phyloP scores from a whole-genome alignment of 371 early-diverging fungal genomes.

The Apophysomyces variabilis region DNA sequence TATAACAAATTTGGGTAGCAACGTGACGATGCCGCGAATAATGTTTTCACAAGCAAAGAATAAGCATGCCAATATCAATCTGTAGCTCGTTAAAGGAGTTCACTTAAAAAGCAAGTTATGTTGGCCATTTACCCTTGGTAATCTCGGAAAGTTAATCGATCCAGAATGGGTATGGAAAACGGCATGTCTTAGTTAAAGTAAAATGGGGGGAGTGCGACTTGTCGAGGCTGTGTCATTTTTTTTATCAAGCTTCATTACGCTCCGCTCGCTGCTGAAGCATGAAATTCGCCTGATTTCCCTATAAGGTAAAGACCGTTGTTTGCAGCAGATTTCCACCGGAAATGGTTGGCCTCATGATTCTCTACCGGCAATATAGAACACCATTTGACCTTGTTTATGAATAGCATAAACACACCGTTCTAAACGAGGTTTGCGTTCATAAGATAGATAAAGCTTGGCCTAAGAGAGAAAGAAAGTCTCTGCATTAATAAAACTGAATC shows the following conservation, averaged over 20 bases:
- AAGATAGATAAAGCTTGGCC: too few relatives aligned
- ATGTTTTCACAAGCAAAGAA: slow-evolving; percentile 72
- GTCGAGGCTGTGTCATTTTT: neutral
- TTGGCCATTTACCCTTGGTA: slow-evolving; percentile 39
- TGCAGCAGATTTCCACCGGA: too few relatives aligned
- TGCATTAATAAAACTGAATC: too few relatives aligned
- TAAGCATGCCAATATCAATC: slow-evolving; percentile 64
- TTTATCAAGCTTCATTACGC: neutral
- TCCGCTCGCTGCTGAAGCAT: neutral
- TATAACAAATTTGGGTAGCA: slow-evolving; percentile 63
- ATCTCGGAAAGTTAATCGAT: slow-evolving; percentile 56
- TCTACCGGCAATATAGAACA: too few relatives aligned
- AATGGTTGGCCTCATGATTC: too few relatives aligned
- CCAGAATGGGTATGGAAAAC: slow-evolving; percentile 53
- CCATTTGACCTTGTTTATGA: too few relatives aligned
- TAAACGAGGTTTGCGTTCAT: too few relatives aligned
- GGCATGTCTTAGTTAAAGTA: slow-evolving; percentile 11
- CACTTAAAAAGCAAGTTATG: neutral
- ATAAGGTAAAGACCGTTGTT: too few relatives aligned
- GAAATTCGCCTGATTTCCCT: too few relatives aligned
- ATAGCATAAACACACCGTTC: too few relatives aligned
- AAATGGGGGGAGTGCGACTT: neutral
- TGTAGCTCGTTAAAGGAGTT: slow-evolving; percentile 8
- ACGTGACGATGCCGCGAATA: slow-evolving; percentile 65
- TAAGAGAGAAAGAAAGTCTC: too few relatives aligned